phyloP scores from a whole-genome alignment of 345 rosid species.

The Crucihimalaya himalaica region DNA sequence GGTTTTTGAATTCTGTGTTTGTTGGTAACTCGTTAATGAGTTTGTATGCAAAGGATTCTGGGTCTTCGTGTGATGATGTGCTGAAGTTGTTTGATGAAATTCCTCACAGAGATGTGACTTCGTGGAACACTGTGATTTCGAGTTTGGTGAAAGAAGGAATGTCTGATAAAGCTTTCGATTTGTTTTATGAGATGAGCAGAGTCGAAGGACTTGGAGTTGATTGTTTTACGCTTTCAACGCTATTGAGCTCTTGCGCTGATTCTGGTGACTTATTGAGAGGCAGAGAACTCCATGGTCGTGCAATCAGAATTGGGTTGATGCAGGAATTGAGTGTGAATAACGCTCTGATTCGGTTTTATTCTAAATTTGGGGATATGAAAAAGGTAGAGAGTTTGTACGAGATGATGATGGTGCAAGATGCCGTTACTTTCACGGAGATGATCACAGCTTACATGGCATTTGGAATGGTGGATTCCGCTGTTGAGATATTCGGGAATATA shows the following conservation, averaged over 20 bases:
- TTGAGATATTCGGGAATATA: slow-evolving; percentile 60
- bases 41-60: slow-evolving; percentile 48
- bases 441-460: slow-evolving; percentile 66
- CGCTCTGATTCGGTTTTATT: slow-evolving; percentile 68
- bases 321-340: slow-evolving; percentile 62
- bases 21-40: slow-evolving; percentile 75
- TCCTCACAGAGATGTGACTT: slow-evolving; percentile 58
- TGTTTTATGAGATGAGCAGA: slow-evolving; percentile 48
- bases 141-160: slow-evolving; percentile 50
- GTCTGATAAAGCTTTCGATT: slow-evolving; percentile 50
- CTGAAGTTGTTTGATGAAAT: slow-evolving; percentile 66
- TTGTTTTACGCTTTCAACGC: slow-evolving; percentile 59
- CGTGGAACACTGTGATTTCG: slow-evolving; percentile 79
- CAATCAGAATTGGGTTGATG: slow-evolving; percentile 58
- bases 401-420: slow-evolving; percentile 57
- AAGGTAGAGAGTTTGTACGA: slow-evolving; percentile 54
- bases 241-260: slow-evolving; percentile 64
- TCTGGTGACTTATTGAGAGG: slow-evolving; percentile 49
- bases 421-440: slow-evolving; percentile 69
- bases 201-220: slow-evolving; percentile 48
- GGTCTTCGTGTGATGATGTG: slow-evolving; percentile 43
- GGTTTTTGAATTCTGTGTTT: slow-evolving; percentile 42
- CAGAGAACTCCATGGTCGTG: slow-evolving; percentile 64
- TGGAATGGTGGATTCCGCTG: slow-evolving; percentile 63
- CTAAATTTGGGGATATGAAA: slow-evolving; percentile 45